These are phyloP conservation scores for Liriodendron chinense DNA, from an alignment of 164 flowering plant species.

Conservation along the genomic window DNA sequence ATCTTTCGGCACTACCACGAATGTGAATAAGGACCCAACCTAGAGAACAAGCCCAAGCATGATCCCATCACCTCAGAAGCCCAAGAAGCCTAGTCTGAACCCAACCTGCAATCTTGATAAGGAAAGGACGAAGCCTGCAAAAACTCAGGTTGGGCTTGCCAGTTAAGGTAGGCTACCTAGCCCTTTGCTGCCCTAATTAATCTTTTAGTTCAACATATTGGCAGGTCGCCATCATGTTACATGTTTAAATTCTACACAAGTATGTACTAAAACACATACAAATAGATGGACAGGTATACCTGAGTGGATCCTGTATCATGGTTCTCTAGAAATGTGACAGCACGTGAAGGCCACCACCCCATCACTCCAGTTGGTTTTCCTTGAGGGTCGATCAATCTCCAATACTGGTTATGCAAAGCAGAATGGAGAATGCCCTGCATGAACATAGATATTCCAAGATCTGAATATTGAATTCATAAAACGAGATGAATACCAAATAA, in stretches of 20 bases:
- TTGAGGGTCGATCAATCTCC: constrained; percentile 61
- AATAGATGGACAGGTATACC: constrained; percentile 25
- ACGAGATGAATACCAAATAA: neutral
- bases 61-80: too few relatives aligned
- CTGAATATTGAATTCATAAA: too few relatives aligned
- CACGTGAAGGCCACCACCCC: constrained; percentile 75
- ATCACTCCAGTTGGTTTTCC: constrained; percentile 68
- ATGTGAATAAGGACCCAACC: too few relatives aligned
- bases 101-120: too few relatives aligned
- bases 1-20: too few relatives aligned
- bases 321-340: constrained; percentile 67
- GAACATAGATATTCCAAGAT: neutral
- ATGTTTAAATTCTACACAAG: neutral
- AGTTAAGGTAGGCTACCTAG: too few relatives aligned
- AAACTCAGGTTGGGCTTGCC: too few relatives aligned
- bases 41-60: too few relatives aligned
- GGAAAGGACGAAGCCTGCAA: too few relatives aligned
- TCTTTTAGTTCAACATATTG: neutral
- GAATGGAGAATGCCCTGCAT: constrained; percentile 60
- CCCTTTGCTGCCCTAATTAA: too few relatives aligned
- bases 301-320: constrained; percentile 74
- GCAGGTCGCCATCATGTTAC: neutral
- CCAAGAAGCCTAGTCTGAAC: too few relatives aligned
- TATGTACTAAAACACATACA: constrained; percentile 4
- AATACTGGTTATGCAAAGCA: constrained; percentile 54